Base-by-base conservation (phyloP, 495 filamentous ascomycete genomes). In the Lasiosphaeria ovina region DNA sequence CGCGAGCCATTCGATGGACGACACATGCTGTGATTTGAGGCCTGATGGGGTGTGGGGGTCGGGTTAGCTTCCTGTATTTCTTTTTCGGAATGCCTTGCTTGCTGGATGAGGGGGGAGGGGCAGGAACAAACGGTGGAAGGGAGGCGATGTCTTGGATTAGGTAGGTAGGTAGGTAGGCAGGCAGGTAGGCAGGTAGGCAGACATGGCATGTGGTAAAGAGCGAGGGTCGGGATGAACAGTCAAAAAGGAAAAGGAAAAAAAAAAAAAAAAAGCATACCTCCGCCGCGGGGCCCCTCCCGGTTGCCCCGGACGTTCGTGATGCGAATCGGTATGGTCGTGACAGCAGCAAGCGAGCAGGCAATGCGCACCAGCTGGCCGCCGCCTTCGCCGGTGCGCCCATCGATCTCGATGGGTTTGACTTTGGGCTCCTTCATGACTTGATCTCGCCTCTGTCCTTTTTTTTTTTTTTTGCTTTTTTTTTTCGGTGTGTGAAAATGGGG, bases 291-390 rank as follows among this genome's bases (percentile, higher is more conserved):
- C 0, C 71, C 64, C 55, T 67, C 69, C 38, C 92, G 77, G 51
- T 89, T 92, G 17, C 85, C 90, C 16, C 92, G 81, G 16, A 94
- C 85, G 64, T 90, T 67, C 35, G 81, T 74, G 50, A 96, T 85
- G 47, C 79, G 77, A 51, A 96, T 76, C 6, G 90, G 83, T 7
- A 75, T 79, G 5, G 78, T 73, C 7, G 86, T 87, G 6, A 95
- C 76, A 0, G 89, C 84, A 0, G 90, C 85, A 1, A 96, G 73
- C 9, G 81, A 83, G 35, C 89, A 72, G 2, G 89, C 89, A 48
- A 90, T 79, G 50, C 92, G 83, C 35, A 94, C 81, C 1, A 96
- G 77, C 70, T 96, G 91, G 8, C 91, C 92, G 35, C 91, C 92
- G 42, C 92, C 91, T 76, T 95, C 92, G 11, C 93, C 89, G 1